Conservation (phyloP, 2,329 filamentous ascomycete species). For the Setomelanomma holmii region DNA sequence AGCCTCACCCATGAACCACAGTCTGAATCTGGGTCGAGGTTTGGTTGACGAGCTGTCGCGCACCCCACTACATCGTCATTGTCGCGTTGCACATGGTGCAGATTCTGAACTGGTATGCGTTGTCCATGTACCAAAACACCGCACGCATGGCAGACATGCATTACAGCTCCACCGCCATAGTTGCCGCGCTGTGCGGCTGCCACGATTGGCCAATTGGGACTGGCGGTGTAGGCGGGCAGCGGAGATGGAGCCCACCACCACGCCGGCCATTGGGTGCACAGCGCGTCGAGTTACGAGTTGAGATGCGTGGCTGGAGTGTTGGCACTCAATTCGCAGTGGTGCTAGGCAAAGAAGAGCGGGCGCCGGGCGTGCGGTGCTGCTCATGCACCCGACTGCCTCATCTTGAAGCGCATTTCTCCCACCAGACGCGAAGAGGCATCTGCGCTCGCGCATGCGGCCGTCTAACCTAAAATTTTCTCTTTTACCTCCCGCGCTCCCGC, state of each 20-base stretch:
- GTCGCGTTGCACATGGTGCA: conserved; percentile 8
- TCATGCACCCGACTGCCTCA: conserved; percentile 12
- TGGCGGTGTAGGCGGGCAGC: conserved; percentile 32
- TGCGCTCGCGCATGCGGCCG: conserved; percentile 21
- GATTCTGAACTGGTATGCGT: conserved; percentile 30
- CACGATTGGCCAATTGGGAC: conserved; percentile 26
- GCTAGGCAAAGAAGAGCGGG: conserved; percentile 27
- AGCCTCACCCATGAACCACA: not conserved
- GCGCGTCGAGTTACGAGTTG: conserved; percentile 6
- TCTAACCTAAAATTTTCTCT: conserved; percentile 26
- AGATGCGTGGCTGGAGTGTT: conserved; percentile 19
- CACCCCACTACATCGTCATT: conserved; percentile 14
- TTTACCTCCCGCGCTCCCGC: conserved; percentile 24
- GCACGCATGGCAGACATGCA: conserved; percentile 27
- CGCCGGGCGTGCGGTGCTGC: conserved; percentile 16
- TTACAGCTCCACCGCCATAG: conserved; percentile 7
- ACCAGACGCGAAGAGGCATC: conserved; percentile 16
- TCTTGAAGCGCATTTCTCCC: conserved; percentile 16
- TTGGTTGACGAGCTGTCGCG: conserved; percentile 7
- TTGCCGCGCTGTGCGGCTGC: conserved; percentile 24
- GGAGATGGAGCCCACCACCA: conserved; percentile 12
- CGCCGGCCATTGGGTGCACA: conserved; percentile 19
- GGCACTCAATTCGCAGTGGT: conserved; percentile 6
- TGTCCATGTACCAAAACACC: conserved; percentile 25
- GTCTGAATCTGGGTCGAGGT: not conserved